Base-by-base conservation (phyloP, 169 alveolate genomes). In the Plasmodium gaboni region DNA sequence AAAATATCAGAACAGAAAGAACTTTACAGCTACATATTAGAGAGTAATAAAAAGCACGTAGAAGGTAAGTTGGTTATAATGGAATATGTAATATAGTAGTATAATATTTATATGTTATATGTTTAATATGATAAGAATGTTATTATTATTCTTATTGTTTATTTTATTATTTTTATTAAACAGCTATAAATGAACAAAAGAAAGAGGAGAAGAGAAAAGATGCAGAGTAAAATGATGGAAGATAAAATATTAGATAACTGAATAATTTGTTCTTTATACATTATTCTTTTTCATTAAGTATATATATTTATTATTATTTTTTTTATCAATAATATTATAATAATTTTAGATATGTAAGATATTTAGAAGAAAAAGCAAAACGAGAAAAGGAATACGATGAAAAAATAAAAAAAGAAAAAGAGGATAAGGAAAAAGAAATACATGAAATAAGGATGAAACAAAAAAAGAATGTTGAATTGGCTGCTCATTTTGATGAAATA, bases 361-460 rank as follows among this genome's bases (percentile, higher is more conserved):
- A 78, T 70, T 38, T 64, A 69, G 78, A 59, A 28, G 80, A 78
- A 78, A 65, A 50, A 46, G 78, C 55, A 78, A 64, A 67, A 48
- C 22, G 89, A 50, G 76, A 78, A 64, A 78, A 78, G 48, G 89
- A 78, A 78, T 59, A 78, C n/a, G 89, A 78, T 2, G 89, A 78
- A 51, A 64, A 78, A 78, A 44, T 65, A 13, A 78, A 65, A 57
- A 53, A 60, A 17, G 89, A 78, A 78, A 78, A 78, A 28, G 89
- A 78, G 7, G 89, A 78, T 50, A 78, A 67, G 38, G 89, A 78
- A 78, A 78, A 28, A 38, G 89, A 53, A 78, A 57, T 78, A 38
- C 89, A 78, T 24, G 89, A 64, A 78, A 78, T 78, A 24, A 26
- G 89, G 67, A 78, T 78, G 89, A 78, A 78, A 26, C 89, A 78